These are phyloP conservation scores for Tylopilus subfusipes DNA, from an alignment of 768 basidiomycete genomes.

Conservation along the genomic window DNA sequence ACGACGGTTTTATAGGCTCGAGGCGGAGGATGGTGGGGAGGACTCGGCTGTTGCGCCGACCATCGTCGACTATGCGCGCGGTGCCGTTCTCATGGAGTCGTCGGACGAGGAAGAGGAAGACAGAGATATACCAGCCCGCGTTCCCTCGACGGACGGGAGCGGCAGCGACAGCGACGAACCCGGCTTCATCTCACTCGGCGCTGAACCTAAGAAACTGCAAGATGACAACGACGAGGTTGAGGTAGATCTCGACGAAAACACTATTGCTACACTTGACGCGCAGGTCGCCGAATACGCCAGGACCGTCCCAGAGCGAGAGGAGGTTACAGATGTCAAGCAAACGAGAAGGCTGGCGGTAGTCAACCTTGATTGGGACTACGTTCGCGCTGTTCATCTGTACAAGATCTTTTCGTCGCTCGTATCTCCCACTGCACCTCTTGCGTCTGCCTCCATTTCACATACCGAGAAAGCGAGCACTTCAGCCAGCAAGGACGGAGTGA, in stretches of 20 bases:
- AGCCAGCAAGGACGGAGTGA: slow-evolving; percentile 4
- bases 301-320: slow-evolving; percentile 43
- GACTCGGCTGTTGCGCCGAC: slow-evolving; percentile 17
- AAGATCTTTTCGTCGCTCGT: slow-evolving; percentile 89
- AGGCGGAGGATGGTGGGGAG: slow-evolving; percentile 33
- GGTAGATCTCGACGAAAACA: slow-evolving; percentile 79
- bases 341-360: slow-evolving; percentile 84
- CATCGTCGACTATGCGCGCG: slow-evolving; percentile 82
- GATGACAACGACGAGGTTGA: slow-evolving; percentile 45
- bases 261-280: slow-evolving; percentile 66
- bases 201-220: slow-evolving; percentile 29
- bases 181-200: slow-evolving; percentile 50
- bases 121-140: neutral
- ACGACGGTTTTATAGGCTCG: slow-evolving; percentile 15
- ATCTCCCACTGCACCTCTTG: slow-evolving; percentile 50
- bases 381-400: slow-evolving; percentile 85
- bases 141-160: slow-evolving; percentile 34
- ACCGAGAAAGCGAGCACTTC: slow-evolving; percentile 12
- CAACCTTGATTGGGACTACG: slow-evolving; percentile 97
- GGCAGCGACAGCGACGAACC: slow-evolving; percentile 48
- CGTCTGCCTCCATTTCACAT: slow-evolving; percentile 27
- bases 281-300: slow-evolving; percentile 63
- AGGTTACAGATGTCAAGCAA: slow-evolving; percentile 37
- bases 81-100: slow-evolving; percentile 82
- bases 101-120: slow-evolving; percentile 69